A percentile compares a stretch with the other conserved stretches of the same genome.
Conservation (phyloP, 23 red algal genomes). For the Agarophyton chilense region DNA sequence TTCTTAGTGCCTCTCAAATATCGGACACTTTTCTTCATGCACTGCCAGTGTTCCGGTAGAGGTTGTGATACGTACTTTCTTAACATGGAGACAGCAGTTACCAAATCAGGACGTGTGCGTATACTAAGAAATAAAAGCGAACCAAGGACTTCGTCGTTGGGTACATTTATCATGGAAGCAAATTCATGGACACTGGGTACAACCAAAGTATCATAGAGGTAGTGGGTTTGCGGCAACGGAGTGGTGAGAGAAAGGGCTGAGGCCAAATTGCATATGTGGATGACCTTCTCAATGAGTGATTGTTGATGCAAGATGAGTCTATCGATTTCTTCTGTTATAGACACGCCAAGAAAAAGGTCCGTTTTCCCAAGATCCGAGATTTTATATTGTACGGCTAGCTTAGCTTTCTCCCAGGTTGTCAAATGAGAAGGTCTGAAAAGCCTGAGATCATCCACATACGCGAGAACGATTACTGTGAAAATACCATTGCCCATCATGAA, state of each 20-base stretch:
- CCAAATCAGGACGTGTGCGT: conserved; percentile 21
- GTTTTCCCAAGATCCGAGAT: conserved; percentile 23
- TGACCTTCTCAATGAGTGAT: neutral
- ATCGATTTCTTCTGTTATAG: conserved; percentile 32
- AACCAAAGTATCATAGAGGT: conserved; percentile 7
- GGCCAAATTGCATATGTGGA: neutral
- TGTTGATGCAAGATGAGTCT: neutral
- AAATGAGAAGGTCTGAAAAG: neutral
- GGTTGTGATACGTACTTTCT: conserved; percentile 30
- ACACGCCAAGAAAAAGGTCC: conserved; percentile 19
- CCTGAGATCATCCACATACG: conserved; percentile 25
- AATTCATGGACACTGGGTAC: neutral
- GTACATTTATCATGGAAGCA: neutral
- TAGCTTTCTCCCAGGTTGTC: neutral
- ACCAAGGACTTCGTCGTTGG: neutral
- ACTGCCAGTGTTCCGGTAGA: neutral
- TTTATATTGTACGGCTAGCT: neutral
- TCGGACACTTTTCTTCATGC: conserved; percentile 8
- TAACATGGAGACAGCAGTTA: conserved; percentile 53
- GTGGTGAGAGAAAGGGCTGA: no score
- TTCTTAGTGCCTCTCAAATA: conserved; percentile 19
- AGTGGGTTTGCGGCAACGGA: no score
- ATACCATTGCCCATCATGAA: neutral
- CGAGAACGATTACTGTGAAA: neutral
- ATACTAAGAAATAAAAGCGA: conserved; percentile 3